A percentile compares a stretch with the other conserved stretches of the same genome.
These are phyloP conservation scores for Lentinula raphanica DNA, from an alignment of 768 basidiomycete species.

Conservation along the genomic window DNA sequence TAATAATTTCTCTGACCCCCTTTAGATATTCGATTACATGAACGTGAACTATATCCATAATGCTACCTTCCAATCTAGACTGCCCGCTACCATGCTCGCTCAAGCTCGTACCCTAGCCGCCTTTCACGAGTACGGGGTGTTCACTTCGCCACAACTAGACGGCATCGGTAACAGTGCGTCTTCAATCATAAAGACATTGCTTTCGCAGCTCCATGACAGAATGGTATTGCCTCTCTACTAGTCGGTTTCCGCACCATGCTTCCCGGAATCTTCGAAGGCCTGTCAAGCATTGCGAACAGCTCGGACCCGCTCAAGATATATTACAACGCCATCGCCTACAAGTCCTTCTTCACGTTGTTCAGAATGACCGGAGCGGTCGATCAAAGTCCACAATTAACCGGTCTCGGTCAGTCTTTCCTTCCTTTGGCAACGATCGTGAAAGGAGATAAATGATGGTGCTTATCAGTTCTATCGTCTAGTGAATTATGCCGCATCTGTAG, in stretches of 20 bases:
- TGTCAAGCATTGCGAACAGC: constrained; percentile 44
- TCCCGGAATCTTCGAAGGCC: constrained; percentile 51
- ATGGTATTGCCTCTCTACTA: constrained; percentile 21
- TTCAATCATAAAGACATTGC: not conserved
- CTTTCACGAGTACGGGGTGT: constrained; percentile 70
- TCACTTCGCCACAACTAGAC: constrained; percentile 41
- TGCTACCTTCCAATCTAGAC: constrained; percentile 37
- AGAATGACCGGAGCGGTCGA: constrained; percentile 63
- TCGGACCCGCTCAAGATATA: constrained; percentile 51
- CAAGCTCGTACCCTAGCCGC: constrained; percentile 61
- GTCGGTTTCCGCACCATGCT: constrained; percentile 65
- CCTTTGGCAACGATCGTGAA: not conserved
- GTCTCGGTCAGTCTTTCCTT: constrained; percentile 42
- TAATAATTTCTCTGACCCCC: not conserved
- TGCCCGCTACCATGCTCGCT: constrained; percentile 46
- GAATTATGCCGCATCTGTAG: constrained; percentile 53
- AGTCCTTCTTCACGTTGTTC: constrained; percentile 74
- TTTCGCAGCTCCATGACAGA: not conserved
- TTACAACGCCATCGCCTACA: constrained; percentile 64
- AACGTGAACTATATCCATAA: constrained; percentile 71
- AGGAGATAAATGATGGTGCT: too few relatives aligned
- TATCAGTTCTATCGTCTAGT: constrained; percentile 32
- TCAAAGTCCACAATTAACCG: constrained; percentile 47
- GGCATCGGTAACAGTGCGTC: constrained; percentile 64
- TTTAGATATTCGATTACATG: constrained; percentile 68